Base-by-base conservation (phyloP, 495 filamentous ascomycete species). In the Tuber melanosporum region DNA sequence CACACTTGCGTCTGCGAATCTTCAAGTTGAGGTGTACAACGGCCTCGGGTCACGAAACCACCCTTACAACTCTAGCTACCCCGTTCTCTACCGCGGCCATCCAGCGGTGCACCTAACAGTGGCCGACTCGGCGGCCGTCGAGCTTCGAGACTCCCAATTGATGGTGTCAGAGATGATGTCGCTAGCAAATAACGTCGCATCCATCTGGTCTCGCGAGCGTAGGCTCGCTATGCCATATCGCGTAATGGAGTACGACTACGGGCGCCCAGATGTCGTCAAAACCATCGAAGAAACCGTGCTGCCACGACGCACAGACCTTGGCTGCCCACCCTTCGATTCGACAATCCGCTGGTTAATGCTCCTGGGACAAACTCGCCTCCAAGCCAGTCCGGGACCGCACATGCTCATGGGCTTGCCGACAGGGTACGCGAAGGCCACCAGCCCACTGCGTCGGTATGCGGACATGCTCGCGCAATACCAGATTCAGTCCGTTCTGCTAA, bases 381-480 rank as follows among this genome's bases (percentile, higher is more conserved):
- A 57, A 32, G 83, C 88, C 66, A 75, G 47, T 49, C 88, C 91
- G 0, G 84, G 88, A 66, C 87, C 85, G 26, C 88, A 92, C 80
- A 85, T 86, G 45, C 83, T 87, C 14, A 84, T 97, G 32, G 94
- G 92, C 19, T 78, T 92, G 7, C 76, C 80, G 2, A 85, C 90
- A 70, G 85, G 89, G 52, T 97, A 97, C 82, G 86, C 90, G 77
- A 95, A 93, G 81, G 89, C 90, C 57, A 98, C 95, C 3, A 94
- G 91, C 78, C 95, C 95, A 3, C 87, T 99, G 12, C 92, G 95
- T 26, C 88, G 95, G 44, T 97, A 91, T 84, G 85, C 85, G 22
- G 95, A 99, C 83, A 84, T 98, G 77, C 85, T 98, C n/a, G 87
- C 89, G 0, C 94, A 97, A 84, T 98, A 93, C 88, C 95, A 98